Base-by-base conservation (phyloP, 129 eudicot species). In the Heracleum sosnowskyi region DNA sequence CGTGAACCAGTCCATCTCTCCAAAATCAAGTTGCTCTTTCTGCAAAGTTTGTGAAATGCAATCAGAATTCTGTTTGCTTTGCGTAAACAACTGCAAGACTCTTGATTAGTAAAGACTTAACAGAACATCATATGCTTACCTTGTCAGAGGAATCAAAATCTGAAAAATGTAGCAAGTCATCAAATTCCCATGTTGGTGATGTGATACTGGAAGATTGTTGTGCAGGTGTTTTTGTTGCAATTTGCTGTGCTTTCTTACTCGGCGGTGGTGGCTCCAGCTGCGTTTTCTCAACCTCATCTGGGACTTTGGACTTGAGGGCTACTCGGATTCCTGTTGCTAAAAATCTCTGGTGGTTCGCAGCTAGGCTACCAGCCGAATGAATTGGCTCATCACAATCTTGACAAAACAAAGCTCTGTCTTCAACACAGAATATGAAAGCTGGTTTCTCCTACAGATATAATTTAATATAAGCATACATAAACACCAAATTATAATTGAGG, bases 371-470 rank as follows among this genome's bases (percentile, higher is more conserved):
- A 42, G 96, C 91, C 2, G 93, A 82, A 80, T 94, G 98, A 63
- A 94, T 87, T 0, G 97, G 86, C 82, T 88, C 92, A 35, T 94
- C 98, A 78, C 98, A 94, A 81, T 94, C 96, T 40, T 89, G 91
- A 62, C 98, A 94, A 64, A 91, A 94, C 64, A 94, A 87, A n/a
- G 98, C 98, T 78, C 98, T 86, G 80, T 94, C 98, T 84, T 94
- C 97, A 46, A 94, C 97, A 31, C 98, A 94, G 91, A 88, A 90
- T 53, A 91, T 89, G 78, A 91, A 91, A 10, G 97, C 97, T 3
- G 97, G 81, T 73, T 91, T 91, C 64, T 91, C 97, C 96, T 90
- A 79, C 66, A 84, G 16, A 47, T 6, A 8, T 73, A 1, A 28
- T 66, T 66, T 6, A 31, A 31, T 66, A 17, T 12, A 35, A 3